These are phyloP conservation scores for Leptodontidium sp. DNA, from an alignment of 2,329 filamentous ascomycete species.

Conservation along the genomic window DNA sequence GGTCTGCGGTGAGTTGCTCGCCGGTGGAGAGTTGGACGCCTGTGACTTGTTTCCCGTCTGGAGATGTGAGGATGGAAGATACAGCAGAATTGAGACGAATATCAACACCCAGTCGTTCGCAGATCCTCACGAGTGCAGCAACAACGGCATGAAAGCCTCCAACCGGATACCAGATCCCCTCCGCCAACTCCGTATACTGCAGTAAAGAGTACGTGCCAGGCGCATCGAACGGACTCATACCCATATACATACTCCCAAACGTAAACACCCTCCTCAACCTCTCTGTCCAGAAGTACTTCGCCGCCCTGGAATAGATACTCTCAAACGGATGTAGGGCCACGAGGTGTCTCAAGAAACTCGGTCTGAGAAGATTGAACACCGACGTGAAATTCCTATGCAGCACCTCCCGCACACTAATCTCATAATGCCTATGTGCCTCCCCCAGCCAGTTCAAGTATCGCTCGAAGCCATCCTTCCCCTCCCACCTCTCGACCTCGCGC, in stretches of 20 bases:
- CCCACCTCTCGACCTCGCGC: conserved; percentile 73
- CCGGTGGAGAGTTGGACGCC: conserved; percentile 68
- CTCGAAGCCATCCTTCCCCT: conserved; percentile 74
- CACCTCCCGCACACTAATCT: conserved; percentile 71
- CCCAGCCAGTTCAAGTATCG: conserved; percentile 72
- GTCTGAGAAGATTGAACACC: conserved; percentile 63
- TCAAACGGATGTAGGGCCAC: conserved; percentile 74
- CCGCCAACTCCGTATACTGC: conserved; percentile 78
- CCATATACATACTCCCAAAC: conserved; percentile 85
- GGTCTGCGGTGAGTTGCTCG: conserved; percentile 66
- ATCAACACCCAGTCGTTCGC: conserved; percentile 66
- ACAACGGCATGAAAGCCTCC: conserved; percentile 75
- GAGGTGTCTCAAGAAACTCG: conserved; percentile 65
- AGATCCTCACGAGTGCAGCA: conserved; percentile 69
- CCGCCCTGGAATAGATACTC: conserved; percentile 71
- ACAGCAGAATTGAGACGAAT: conserved; percentile 69
- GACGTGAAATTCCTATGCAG: conserved; percentile 72
- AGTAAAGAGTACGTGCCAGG: conserved; percentile 77
- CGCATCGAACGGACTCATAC: conserved; percentile 80
- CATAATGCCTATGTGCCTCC: conserved; percentile 75
- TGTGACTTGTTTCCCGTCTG: conserved; percentile 59
- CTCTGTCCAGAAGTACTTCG: conserved; percentile 75
- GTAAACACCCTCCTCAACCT: conserved; percentile 75
- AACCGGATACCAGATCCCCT: conserved; percentile 79
- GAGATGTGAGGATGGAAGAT: conserved; percentile 59